Conservation (phyloP, 805 yeast species). For the Spathaspora passalidarum region DNA sequence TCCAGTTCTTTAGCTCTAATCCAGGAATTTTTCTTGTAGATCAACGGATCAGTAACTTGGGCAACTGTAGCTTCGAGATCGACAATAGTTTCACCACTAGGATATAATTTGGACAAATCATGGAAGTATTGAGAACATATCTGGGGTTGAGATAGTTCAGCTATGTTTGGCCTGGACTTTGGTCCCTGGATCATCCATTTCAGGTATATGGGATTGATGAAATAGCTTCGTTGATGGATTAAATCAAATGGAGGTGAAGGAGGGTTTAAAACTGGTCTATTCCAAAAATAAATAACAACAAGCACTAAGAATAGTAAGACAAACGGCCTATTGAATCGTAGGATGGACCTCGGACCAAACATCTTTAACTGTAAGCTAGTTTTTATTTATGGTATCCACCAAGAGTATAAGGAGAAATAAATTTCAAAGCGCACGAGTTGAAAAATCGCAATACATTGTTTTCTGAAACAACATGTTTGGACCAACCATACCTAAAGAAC, state of each 20-base stretch:
- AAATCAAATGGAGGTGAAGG: constrained; percentile 7
- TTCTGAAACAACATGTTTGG: background rate
- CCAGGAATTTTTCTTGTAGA: constrained; percentile 28
- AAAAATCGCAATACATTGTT: background rate
- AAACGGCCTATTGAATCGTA: constrained; percentile 3
- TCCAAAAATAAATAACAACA: background rate
- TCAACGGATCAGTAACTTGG: constrained; percentile 12
- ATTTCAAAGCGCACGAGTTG: background rate
- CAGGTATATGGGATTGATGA: constrained; percentile 16
- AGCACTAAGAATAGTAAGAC: background rate
- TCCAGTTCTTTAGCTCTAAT: constrained; percentile 14
- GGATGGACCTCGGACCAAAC: background rate
- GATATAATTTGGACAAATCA: constrained; percentile 8
- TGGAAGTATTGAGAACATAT: constrained; percentile 18
- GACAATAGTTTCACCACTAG: constrained; percentile 6
- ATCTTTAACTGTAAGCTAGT: background rate
- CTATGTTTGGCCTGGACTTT: background rate
- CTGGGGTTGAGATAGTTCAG: background rate
- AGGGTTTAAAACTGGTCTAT: background rate
- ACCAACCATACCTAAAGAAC: background rate
- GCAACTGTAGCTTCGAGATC: constrained; percentile 2
- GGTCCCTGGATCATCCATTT: constrained; percentile 7
- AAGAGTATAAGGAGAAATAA: too few relatives aligned
- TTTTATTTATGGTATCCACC: too few relatives aligned
- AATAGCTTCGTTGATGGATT: constrained; percentile 9